Percentiles rank a stretch among this genome's conserved stretches.
These are phyloP conservation scores for Tephrocybe sp. DNA, from an alignment of 768 basidiomycete species.

Conservation along the genomic window DNA sequence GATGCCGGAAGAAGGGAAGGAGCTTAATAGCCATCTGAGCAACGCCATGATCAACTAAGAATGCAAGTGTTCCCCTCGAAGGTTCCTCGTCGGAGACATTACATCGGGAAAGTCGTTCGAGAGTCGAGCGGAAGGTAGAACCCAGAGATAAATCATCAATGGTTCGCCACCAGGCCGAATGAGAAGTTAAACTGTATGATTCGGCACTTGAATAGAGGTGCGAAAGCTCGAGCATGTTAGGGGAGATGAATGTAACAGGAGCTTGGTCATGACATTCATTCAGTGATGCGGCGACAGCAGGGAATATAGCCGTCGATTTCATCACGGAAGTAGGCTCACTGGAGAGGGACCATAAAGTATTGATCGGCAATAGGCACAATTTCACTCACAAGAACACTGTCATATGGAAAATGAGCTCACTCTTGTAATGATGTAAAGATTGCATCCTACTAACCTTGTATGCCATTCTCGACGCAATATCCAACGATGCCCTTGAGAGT, in stretches of 20 bases:
- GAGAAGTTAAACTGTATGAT: constrained; percentile 48
- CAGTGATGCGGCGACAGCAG: constrained; percentile 49
- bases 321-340: constrained; percentile 93
- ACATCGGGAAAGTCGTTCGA: constrained; percentile 58
- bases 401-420: constrained; percentile 2
- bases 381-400: constrained; percentile 74
- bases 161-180: constrained; percentile 61
- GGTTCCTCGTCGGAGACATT: constrained; percentile 39
- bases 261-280: constrained; percentile 26
- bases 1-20: constrained; percentile 80
- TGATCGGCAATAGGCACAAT: not conserved
- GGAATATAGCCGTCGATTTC: constrained; percentile 73
- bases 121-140: constrained; percentile 61
- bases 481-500: constrained; percentile 51
- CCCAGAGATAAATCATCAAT: constrained; percentile 69
- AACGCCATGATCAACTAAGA: constrained; percentile 68
- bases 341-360: constrained; percentile 10
- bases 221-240: constrained; percentile 80
- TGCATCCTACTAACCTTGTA: constrained; percentile 49
- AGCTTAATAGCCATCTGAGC: constrained; percentile 81
- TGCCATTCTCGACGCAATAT: constrained; percentile 45
- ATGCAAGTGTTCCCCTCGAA: constrained; percentile 49
- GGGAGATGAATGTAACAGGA: constrained; percentile 74
- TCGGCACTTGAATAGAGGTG: constrained; percentile 50
- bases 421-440: constrained; percentile 1